Conservation (phyloP, 2,329 filamentous ascomycete species). For the Volutella citrinella region DNA sequence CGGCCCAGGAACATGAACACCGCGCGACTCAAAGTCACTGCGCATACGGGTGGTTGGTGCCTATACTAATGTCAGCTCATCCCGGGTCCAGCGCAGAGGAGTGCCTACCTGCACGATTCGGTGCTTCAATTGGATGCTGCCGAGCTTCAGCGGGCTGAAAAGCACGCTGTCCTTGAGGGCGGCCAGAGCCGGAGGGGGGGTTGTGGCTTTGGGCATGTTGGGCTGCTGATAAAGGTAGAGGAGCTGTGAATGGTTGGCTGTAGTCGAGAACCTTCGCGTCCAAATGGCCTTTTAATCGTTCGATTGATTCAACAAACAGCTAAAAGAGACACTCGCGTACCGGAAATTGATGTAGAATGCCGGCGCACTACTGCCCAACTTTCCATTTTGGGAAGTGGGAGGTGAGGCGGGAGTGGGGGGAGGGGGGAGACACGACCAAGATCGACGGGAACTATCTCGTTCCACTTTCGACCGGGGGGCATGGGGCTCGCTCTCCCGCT, state of each 20-base stretch:
- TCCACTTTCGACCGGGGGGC: too few species aligned
- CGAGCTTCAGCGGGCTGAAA: slow-evolving; percentile 34
- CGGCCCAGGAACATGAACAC: slow-evolving; percentile 30
- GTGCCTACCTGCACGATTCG: slow-evolving; percentile 32
- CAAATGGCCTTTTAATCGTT: too few species aligned
- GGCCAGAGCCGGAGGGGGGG: slow-evolving; percentile 15
- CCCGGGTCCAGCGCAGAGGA: not conserved
- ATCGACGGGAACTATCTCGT: too few species aligned
- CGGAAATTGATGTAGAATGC: too few species aligned
- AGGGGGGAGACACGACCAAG: too few species aligned
- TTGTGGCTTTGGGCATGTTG: slow-evolving; percentile 16
- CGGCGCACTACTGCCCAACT: too few species aligned
- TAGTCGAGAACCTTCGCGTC: not conserved
- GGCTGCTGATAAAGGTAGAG: too few species aligned
- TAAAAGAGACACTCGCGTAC: too few species aligned
- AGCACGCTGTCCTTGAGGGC: slow-evolving; percentile 27
- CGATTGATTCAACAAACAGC: too few species aligned
- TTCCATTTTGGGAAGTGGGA: too few species aligned
- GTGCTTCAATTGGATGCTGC: slow-evolving; percentile 31
- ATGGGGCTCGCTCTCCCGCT: too few species aligned
- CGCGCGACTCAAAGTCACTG: slow-evolving; percentile 28
- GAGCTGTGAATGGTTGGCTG: slow-evolving; percentile 1
- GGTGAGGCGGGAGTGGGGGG: too few species aligned
- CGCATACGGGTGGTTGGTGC: slow-evolving; percentile 21
- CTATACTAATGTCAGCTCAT: slow-evolving; percentile 4